These are phyloP conservation scores for Eucalyptus marginata DNA, from an alignment of 345 rosid species.

Conservation along the genomic window DNA sequence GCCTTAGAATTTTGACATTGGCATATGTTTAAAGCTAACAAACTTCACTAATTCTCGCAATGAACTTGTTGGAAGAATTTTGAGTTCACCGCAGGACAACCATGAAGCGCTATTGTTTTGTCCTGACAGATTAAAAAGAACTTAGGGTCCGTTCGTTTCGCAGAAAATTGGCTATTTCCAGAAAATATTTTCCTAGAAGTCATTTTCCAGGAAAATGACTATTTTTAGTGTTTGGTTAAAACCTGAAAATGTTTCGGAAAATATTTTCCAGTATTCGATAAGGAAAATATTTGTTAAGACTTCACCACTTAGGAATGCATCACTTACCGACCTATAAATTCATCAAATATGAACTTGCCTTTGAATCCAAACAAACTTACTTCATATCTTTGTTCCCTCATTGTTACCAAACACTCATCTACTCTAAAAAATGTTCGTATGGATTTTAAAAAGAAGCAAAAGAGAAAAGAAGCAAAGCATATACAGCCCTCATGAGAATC, in stretches of 20 bases:
- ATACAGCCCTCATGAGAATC: no score
- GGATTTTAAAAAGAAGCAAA: no score
- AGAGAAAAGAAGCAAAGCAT: no score
- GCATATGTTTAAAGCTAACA: not conserved
- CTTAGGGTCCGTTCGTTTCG: rapidly evolving
- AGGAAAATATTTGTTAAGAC: no score
- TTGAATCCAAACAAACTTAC: no score
- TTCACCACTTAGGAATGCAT: no score
- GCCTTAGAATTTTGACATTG: not conserved
- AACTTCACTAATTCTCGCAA: not conserved
- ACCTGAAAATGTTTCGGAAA: rapidly evolving
- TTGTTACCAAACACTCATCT: rapidly evolving
- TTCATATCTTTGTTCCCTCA: no score
- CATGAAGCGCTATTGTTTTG: not conserved
- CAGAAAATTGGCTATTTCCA: rapidly evolving
- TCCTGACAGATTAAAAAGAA: not conserved
- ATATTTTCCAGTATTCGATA: rapidly evolving
- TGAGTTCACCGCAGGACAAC: not conserved
- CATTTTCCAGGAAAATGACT: no score
- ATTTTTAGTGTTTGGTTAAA: no score
- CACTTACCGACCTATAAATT: no score
- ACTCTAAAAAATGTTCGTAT: no score
- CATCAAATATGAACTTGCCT: no score
- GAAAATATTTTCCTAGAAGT: rapidly evolving
- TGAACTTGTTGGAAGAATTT: not conserved